A percentile compares a stretch with the other conserved stretches of the same genome.
Evolutionary conservation across 352 stramenopile species (phyloP).

Genomic region (Phytophthora lateralis): DNA sequence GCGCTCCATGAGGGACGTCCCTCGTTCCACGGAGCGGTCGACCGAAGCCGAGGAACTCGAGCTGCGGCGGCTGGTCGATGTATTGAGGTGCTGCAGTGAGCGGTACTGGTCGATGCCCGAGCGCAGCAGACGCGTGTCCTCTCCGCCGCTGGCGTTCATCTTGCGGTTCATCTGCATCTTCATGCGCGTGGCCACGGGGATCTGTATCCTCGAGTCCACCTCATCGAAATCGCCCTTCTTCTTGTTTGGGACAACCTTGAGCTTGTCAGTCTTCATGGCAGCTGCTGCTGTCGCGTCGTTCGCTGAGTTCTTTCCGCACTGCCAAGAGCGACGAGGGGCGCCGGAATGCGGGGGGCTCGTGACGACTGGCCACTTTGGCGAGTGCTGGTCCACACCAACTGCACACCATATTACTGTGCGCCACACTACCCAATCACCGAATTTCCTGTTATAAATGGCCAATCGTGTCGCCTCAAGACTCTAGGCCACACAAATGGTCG

Average conservation of each 20-base stretch:
- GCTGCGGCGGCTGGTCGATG: background rate
- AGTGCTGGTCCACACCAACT: conserved; percentile 22
- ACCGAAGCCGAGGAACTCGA: conserved; percentile 2
- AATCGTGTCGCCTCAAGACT: conserved; percentile 19
- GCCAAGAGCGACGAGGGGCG: background rate
- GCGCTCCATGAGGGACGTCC: conserved; percentile 50
- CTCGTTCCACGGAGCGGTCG: conserved; percentile 39
- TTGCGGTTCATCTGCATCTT: conserved; percentile 57
- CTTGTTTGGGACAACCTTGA: conserved; percentile 8
- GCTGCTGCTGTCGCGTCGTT: background rate
- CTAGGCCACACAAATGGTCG: conserved; percentile 24
- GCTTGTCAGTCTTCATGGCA: conserved; percentile 38
- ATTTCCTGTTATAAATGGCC: background rate
- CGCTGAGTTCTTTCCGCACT: background rate
- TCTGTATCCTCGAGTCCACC: conserved; percentile 76
- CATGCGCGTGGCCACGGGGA: conserved; percentile 58
- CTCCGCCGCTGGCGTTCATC: conserved; percentile 34
- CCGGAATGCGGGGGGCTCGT: too few species aligned
- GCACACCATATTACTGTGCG: background rate
- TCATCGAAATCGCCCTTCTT: conserved; percentile 40
- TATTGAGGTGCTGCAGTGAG: conserved; percentile 47
- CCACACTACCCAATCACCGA: conserved; percentile 10
- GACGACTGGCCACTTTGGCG: conserved; percentile 2
- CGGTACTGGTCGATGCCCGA: conserved; percentile 77
- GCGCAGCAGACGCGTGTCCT: conserved; percentile 45